Base-by-base conservation (phyloP, 805 yeast species). In the Cyberlindnera maclurae region DNA sequence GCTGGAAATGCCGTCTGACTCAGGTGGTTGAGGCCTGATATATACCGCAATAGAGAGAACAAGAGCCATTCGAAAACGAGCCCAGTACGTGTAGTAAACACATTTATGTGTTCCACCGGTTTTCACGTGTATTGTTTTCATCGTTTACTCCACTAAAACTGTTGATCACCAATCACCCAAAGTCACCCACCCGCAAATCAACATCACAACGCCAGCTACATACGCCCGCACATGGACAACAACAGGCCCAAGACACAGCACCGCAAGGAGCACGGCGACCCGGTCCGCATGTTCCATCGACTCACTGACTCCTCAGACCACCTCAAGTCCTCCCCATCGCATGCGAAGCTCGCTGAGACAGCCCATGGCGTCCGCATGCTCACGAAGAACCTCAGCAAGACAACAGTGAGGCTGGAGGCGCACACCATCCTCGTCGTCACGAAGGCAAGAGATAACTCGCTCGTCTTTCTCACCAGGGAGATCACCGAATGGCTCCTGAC, bases 371-470 rank as follows among this genome's bases (percentile, higher is more conserved):
- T 84, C 6, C 68, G 93, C 33, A 70, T 79, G 65, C 64, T 84
- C 42, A 82, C 85, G n/a, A 79, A 77, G 45, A 81, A 81, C 56
- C 61, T 84, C 29, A 70, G 77, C 38, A 75, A 76, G 47, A 84
- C 89, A 4, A 80, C 83, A 4, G 77, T 87, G 20, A 79, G 78
- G 49, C 59, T 87, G 15, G 79, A 81, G 39, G 78, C 83, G 15
- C 71, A 72, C 33, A 76, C 84, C 13, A 75, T 87, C 15, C 71
- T 87, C 77, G 75, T 87, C 12, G 88, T 88, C 15, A 87, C 96
- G n/a, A 87, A 87, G 58, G 93, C 94, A 1, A 70, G 94, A 39
- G 96, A 88, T 56, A 79, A 82, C 49, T 78, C 87, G 6, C 63
- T 88, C 37, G 77, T 83, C 6, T 79, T 75, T 51, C 63, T 86